Evolutionary conservation across 257 asterid species (phyloP).

Genomic region (Ajuga chamaepitys): DNA sequence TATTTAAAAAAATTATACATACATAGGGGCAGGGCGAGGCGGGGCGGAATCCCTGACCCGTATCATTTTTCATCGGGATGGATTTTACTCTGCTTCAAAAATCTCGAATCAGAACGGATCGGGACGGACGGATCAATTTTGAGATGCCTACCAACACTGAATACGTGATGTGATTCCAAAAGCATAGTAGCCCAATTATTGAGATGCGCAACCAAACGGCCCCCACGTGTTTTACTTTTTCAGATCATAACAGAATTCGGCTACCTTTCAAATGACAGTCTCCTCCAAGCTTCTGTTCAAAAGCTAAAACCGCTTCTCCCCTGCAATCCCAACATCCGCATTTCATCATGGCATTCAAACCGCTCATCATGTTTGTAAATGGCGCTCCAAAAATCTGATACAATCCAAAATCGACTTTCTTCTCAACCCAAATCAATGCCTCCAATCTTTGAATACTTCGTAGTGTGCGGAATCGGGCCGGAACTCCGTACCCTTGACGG

Average conservation of each 20-base stretch:
- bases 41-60: too few species aligned
- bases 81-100: too few species aligned
- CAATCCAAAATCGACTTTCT: not conserved
- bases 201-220: too few species aligned
- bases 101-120: too few species aligned
- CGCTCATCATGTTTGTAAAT: not conserved
- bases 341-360: not conserved
- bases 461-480: constrained; percentile 92
- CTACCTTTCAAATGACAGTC: not conserved
- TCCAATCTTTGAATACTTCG: constrained; percentile 38
- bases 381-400: constrained; percentile 2
- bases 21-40: too few species aligned
- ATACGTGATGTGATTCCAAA: too few species aligned
- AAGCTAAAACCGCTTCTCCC: not conserved
- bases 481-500: constrained; percentile 84
- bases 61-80: too few species aligned
- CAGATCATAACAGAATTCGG: not conserved
- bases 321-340: not conserved
- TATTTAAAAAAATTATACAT: too few species aligned
- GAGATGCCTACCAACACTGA: too few species aligned
- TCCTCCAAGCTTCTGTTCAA: not conserved
- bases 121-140: too few species aligned
- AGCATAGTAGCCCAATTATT: too few species aligned
- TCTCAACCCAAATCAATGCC: constrained; percentile 11
- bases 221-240: not conserved